Evolutionary conservation across 805 yeast genomes (phyloP), one percentile per base, ranked within the genome.

Genomic region (Candida michaelii): DNA sequence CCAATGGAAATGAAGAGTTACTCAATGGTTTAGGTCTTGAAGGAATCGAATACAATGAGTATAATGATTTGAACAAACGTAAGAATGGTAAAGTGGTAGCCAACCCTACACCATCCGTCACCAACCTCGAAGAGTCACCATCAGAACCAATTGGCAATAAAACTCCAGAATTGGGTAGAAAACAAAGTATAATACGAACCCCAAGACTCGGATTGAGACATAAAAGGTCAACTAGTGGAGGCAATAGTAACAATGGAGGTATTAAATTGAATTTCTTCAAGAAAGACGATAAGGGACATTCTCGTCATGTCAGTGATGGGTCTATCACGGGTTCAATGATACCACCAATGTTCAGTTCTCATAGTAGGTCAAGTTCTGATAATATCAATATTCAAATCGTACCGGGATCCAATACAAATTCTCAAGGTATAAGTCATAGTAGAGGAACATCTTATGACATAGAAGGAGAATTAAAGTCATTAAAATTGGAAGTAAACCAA

Each of bases 331-430:
- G 30, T 7, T 17, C 23, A 12, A 70, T 59, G 44, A 62, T 66
- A 2, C 77, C 80, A 1, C 76, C 77, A 13, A 50, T 75, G 25
- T 76, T 78, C 2, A 43, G 46, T 13, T 42, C 54, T 7, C 80
- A 76, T 49, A 41, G 51, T 5, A 61, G 80, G 45, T 66, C 77
- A 1, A 57, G 67, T 1, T 72, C 79, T 1, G 80, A 74, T 41
- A 9, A 27, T 59, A 44, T 17, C 60, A 61, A n/a, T 40, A 43
- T 15, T 27, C 43, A 13, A 17, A 40, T 23, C 23, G 36, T 33
- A 10, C 42, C 31, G 16, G 32, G 38, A 18, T 17, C 29, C 3
- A 34, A 34, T 34, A 34, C 29, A 5, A 34, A 34, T 24, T 19
- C 29, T 13, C 39, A 34, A 27, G 40, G 35, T 6, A 16, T 30